Base-by-base conservation (phyloP, 2,329 filamentous ascomycete species). In the Pezicula rhizophila region DNA sequence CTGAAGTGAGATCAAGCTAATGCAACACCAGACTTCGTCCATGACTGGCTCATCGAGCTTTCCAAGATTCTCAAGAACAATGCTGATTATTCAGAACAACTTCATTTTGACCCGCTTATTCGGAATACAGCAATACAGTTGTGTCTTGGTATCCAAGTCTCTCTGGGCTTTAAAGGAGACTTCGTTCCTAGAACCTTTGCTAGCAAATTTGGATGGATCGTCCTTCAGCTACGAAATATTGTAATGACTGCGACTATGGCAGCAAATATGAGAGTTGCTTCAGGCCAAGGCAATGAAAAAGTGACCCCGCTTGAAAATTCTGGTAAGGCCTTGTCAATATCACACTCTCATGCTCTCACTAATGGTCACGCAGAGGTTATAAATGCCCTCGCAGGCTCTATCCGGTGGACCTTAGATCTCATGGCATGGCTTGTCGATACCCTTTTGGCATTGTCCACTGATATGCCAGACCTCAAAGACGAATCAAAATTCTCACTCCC, bases 1-100 rank as follows among this genome's bases (percentile, higher is more conserved):
- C 35, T 7, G 4, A 23, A 5, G 6, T 45, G 3, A 25, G 8
- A 14, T 34, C 7, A 37, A 45, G 18, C 35, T 41, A 15, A 45
- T 43, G 31, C 40, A 47, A 35, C 47, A 47, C 47, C 59, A 83
- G 79, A 76, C 45, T 81, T 86, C 55, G 71, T 80, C 46, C 73
- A 75, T 38, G 74, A 82, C 50, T 82, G 84, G 73, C 70, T 87
- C 46, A 75, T 73, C 37, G 83, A 87, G 55, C 71, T 90, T 11
- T 82, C 88, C 46, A 76, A 79, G 37, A 80, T 87, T 49, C 71
- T 91, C 45, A 85, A 84, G 53, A 75, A 88, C 26, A 81, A 84
- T 44, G 80, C 91, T 42, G 92, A 97, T 68, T 95, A 91, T 62
- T 86, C 89, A 0, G 79, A 87, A 43, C 88, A 95, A 52, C 72